Conservation (phyloP, 2,329 filamentous ascomycete genomes). For the Ilyonectria destructans region DNA sequence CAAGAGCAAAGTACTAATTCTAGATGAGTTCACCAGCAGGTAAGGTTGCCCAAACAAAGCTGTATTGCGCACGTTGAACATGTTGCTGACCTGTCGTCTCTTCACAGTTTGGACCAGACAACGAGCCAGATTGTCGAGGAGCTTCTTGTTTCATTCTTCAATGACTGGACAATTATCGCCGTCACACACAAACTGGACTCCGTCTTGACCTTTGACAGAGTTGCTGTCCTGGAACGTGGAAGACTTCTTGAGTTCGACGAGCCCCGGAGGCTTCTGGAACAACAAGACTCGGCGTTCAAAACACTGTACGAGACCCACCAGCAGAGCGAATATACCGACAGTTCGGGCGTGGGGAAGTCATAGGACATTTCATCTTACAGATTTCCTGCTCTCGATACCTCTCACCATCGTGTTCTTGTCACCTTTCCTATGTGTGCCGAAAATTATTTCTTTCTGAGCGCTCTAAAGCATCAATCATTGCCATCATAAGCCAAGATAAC, state of each 20-base stretch:
- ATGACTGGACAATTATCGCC: slow-evolving; percentile 66
- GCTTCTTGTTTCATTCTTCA: slow-evolving; percentile 56
- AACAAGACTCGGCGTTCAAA: slow-evolving; percentile 18
- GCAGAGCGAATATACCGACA: slow-evolving; percentile 6
- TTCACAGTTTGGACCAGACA: slow-evolving; percentile 55
- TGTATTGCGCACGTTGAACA: too few species aligned
- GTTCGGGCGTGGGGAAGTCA: not conserved
- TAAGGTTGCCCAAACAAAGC: slow-evolving; percentile 7
- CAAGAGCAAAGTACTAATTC: slow-evolving; percentile 53
- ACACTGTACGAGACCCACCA: slow-evolving; percentile 14
- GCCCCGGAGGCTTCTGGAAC: slow-evolving; percentile 15
- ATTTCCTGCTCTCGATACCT: not conserved
- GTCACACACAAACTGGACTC: slow-evolving; percentile 62
- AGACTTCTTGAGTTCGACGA: slow-evolving; percentile 56
- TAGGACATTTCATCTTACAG: not conserved
- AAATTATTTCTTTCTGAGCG: not conserved
- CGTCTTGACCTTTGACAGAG: slow-evolving; percentile 65
- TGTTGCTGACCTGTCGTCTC: not conserved
- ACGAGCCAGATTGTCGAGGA: slow-evolving; percentile 57
- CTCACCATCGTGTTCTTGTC: not conserved
- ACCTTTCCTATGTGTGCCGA: not conserved
- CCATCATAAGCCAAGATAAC: not conserved
- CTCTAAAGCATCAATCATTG: not conserved
- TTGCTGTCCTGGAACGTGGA: slow-evolving; percentile 65
- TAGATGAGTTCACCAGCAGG: slow-evolving; percentile 57